Conservation (phyloP, 2,329 filamentous ascomycete species). For the Rosellinia necatrix region DNA sequence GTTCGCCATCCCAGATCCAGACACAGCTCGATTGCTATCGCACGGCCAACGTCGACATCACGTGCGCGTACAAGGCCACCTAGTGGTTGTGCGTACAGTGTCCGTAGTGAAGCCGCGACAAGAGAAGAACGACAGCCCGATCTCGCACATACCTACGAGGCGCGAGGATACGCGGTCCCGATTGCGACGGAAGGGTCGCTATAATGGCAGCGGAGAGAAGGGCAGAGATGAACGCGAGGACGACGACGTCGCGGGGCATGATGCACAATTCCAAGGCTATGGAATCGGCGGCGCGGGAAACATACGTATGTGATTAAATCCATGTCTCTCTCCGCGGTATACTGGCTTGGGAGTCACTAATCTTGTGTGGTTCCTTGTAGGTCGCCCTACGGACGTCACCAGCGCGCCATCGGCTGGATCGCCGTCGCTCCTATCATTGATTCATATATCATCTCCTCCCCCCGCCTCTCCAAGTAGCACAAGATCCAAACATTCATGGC, state of each 20-base stretch:
- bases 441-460: not conserved
- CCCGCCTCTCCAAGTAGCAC: not conserved
- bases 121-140: not conserved
- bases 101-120: constrained; percentile 7
- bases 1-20: not conserved
- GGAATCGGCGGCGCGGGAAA: constrained; percentile 22
- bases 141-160: not conserved
- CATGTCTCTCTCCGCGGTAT: not conserved
- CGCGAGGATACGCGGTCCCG: not conserved
- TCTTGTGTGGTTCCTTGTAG: not conserved
- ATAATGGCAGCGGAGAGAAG: not conserved
- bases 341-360: not conserved
- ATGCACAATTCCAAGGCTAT: constrained; percentile 19
- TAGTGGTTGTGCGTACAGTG: constrained; percentile 13
- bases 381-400: constrained; percentile 18
- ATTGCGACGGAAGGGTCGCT: not conserved
- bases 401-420: constrained; percentile 11
- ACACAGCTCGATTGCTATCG: constrained; percentile 2
- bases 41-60: constrained; percentile 3
- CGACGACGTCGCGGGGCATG: not conserved
- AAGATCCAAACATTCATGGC: constrained; percentile 4
- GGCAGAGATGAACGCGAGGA: not conserved
- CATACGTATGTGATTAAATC: constrained; percentile 12
- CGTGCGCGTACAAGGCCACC: constrained; percentile 23
- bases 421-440: constrained; percentile 6